Evolutionary conservation across 106 monocot species (phyloP).

Genomic region (Dendrobium chrysotoxum): DNA sequence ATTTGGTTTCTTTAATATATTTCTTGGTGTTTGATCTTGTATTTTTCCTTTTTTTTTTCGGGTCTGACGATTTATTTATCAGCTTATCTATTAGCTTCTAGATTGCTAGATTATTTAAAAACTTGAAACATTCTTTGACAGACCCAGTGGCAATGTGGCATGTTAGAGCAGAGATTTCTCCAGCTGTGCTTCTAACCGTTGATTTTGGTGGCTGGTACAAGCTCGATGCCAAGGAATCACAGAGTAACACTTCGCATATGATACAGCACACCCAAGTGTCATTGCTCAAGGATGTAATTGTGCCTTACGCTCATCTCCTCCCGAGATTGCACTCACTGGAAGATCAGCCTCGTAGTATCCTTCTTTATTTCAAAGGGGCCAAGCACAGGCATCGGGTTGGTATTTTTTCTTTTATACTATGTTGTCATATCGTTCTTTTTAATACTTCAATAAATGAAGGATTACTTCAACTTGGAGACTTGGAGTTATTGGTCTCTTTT

Average conservation of each 20-base stretch:
- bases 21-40: too few species aligned
- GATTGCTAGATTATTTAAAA: constrained; percentile 71
- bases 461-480: not conserved
- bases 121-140: constrained; percentile 88
- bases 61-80: constrained; percentile 8
- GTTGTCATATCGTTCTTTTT: not conserved
- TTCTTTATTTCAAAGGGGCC: constrained; percentile 92
- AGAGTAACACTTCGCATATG: constrained; percentile 38
- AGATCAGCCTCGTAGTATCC: constrained; percentile 47
- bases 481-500: not conserved
- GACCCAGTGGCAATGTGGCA: constrained; percentile 99
- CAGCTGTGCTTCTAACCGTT: constrained; percentile 78
- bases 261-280: constrained; percentile 85
- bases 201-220: constrained; percentile 99
- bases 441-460: not conserved
- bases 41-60: not conserved
- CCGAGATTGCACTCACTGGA: constrained; percentile 53
- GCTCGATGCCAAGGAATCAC: constrained; percentile 57
- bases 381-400: constrained; percentile 87
- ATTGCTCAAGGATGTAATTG: constrained; percentile 86
- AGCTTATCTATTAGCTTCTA: constrained; percentile 55
- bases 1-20: not conserved
- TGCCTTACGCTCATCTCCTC: constrained; percentile 88
- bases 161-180: constrained; percentile 71
- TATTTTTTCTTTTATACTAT: constrained; percentile 5